Evolutionary conservation across 2,329 filamentous ascomycete species (phyloP).

Genomic region (Thyridium curvatum): DNA sequence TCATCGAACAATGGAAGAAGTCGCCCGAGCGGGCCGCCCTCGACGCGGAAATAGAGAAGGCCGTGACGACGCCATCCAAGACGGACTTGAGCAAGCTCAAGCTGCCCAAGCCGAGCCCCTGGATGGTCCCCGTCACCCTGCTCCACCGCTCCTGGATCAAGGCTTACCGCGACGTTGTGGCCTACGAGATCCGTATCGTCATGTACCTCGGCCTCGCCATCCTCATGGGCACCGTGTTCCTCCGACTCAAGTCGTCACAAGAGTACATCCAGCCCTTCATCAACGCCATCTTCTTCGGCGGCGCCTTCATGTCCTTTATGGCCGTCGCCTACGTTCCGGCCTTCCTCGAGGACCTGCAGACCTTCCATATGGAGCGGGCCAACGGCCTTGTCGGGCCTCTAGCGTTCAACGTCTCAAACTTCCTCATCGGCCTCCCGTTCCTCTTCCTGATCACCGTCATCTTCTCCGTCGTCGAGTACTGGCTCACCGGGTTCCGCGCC

Average conservation of each 20-base stretch:
- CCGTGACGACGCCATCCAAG: conserved; percentile 18
- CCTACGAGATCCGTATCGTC: conserved; percentile 71
- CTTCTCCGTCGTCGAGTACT: conserved; percentile 72
- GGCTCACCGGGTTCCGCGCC: conserved; percentile 68
- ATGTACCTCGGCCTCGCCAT: conserved; percentile 74
- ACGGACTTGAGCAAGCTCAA: conserved; percentile 11
- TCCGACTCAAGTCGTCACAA: conserved; percentile 62
- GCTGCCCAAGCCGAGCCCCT: conserved; percentile 29
- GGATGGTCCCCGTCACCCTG: conserved; percentile 53
- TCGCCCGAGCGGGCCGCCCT: conserved; percentile 27
- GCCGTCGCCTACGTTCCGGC: conserved; percentile 77
- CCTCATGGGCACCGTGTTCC: conserved; percentile 83
- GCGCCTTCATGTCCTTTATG: conserved; percentile 73
- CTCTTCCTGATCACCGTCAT: conserved; percentile 70
- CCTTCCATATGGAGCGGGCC: conserved; percentile 68
- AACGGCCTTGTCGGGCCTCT: conserved; percentile 75
- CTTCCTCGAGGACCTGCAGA: conserved; percentile 69
- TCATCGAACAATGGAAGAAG: conserved; percentile 50
- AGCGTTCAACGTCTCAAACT: conserved; percentile 70
- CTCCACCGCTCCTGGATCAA: conserved; percentile 79
- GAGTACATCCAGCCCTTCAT: conserved; percentile 71
- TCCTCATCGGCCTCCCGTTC: conserved; percentile 73
- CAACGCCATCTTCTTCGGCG: conserved; percentile 71
- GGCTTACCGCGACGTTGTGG: conserved; percentile 73
- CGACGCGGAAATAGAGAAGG: conserved; percentile 12